A percentile compares a stretch with the other conserved stretches of the same genome.
Conservation (phyloP, 306 rosid genomes). For the Vigna hirtella region DNA sequence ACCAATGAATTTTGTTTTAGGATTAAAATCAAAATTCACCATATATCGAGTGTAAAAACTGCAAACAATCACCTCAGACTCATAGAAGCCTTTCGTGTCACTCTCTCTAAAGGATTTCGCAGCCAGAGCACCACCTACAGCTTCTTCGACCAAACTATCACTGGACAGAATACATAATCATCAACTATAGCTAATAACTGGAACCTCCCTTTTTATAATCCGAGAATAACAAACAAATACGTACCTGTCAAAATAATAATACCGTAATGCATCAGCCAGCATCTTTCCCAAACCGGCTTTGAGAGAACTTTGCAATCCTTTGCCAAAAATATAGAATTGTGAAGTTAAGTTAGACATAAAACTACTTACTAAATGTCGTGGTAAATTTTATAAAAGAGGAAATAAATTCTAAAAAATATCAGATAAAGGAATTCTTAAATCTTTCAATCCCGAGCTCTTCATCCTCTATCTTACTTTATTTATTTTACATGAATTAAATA, state of each 20-base stretch:
- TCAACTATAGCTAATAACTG: constrained; percentile 36
- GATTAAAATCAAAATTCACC: not conserved
- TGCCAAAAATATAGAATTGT: constrained; percentile 17
- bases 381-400: too few species aligned
- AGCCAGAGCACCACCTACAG: constrained; percentile 67
- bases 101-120: constrained; percentile 64
- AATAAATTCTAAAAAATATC: too few species aligned
- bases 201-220: constrained; percentile 27
- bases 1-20: not conserved
- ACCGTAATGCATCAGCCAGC: constrained; percentile 78
- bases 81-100: constrained; percentile 66
- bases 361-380: too few species aligned
- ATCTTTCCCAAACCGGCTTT: constrained; percentile 74
- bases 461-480: not conserved
- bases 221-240: not conserved
- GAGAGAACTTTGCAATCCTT: constrained; percentile 78
- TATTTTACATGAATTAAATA: too few species aligned
- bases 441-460: not conserved
- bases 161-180: constrained; percentile 54
- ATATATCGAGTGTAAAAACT: not conserved
- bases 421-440: not conserved
- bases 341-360: not conserved
- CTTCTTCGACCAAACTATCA: constrained; percentile 87
- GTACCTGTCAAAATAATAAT: constrained; percentile 95
- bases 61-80: constrained; percentile 64